Evolutionary conservation across 495 filamentous ascomycete genomes (phyloP).

Genomic region (Aspergillus egyptiacus): DNA sequence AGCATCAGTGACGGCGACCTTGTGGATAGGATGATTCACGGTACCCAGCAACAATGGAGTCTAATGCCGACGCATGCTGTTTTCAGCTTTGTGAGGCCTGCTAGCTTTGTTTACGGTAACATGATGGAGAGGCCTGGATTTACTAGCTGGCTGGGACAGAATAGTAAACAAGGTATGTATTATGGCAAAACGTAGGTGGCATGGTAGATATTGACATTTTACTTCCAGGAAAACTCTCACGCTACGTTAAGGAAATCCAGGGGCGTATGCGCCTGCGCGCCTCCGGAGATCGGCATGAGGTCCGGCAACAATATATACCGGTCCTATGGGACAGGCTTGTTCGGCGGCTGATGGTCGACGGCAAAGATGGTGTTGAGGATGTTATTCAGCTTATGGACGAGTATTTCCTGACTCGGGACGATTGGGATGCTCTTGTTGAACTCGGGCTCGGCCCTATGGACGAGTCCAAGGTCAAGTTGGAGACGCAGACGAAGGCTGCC

Average conservation of each 20-base stretch:
- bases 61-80: conserved; percentile 97
- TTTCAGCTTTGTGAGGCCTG: conserved; percentile 88
- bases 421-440: conserved; percentile 88
- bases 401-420: conserved; percentile 93
- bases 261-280: conserved; percentile 91
- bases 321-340: conserved; percentile 80
- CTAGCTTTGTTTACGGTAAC: conserved; percentile 81
- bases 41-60: conserved; percentile 95
- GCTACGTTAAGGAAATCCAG: conserved; percentile 90
- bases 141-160: conserved; percentile 88
- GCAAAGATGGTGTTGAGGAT: conserved; percentile 67
- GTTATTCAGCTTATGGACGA: conserved; percentile 90
- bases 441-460: conserved; percentile 82
- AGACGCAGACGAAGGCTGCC: conserved; percentile 74
- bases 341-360: conserved; percentile 60
- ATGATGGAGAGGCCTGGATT: conserved; percentile 60
- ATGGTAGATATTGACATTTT: conserved; percentile 14
- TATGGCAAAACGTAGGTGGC: background rate
- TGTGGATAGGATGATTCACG: conserved; percentile 97
- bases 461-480: conserved; percentile 66
- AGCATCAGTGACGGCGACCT: conserved; percentile 97
- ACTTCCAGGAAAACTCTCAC: conserved; percentile 62
- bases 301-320: conserved; percentile 90
- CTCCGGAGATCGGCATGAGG: conserved; percentile 88
- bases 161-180: conserved; percentile 70